phyloP scores from a whole-genome alignment of 805 yeast genomes.

The Wickerhamiella domercqiae region DNA sequence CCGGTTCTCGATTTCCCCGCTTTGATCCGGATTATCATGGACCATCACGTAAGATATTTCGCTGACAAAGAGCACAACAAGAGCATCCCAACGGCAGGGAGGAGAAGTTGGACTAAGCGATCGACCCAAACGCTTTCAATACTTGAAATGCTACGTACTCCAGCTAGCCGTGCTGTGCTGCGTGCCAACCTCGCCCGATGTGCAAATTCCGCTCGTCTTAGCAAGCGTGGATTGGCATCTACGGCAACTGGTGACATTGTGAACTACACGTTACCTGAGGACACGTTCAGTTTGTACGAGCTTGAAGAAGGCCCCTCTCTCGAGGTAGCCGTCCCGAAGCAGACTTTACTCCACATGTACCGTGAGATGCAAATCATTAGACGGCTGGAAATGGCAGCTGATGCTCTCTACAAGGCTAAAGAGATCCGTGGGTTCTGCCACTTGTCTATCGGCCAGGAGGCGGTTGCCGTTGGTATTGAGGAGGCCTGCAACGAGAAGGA shows the following conservation, averaged over 20 bases:
- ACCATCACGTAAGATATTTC: too few relatives aligned
- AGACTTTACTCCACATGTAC: conserved; percentile 76
- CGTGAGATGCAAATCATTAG: conserved; percentile 79
- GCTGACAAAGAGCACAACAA: too few relatives aligned
- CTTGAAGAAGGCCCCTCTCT: conserved; percentile 58
- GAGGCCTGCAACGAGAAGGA: conserved; percentile 76
- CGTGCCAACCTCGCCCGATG: not conserved
- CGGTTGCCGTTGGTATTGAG: conserved; percentile 97
- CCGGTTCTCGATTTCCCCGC: too few relatives aligned
- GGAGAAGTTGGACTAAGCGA: too few relatives aligned
- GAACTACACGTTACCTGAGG: conserved; percentile 43
- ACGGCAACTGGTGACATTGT: conserved; percentile 1
- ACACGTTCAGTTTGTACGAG: conserved; percentile 75
- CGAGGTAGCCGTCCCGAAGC: conserved; percentile 64
- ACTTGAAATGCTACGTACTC: not conserved
- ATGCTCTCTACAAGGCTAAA: conserved; percentile 95
- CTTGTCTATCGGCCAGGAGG: conserved; percentile 96
- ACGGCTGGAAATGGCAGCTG: conserved; percentile 98
- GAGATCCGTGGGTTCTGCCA: conserved; percentile 99
- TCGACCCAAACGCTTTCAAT: too few relatives aligned
- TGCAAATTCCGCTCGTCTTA: not conserved
- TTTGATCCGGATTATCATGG: too few relatives aligned
- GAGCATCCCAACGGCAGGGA: too few relatives aligned
- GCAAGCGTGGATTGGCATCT: not conserved
- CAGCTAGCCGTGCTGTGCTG: not conserved